Evolutionary conservation across 495 filamentous ascomycete genomes (phyloP).

Genomic region (Tuber brumale): DNA sequence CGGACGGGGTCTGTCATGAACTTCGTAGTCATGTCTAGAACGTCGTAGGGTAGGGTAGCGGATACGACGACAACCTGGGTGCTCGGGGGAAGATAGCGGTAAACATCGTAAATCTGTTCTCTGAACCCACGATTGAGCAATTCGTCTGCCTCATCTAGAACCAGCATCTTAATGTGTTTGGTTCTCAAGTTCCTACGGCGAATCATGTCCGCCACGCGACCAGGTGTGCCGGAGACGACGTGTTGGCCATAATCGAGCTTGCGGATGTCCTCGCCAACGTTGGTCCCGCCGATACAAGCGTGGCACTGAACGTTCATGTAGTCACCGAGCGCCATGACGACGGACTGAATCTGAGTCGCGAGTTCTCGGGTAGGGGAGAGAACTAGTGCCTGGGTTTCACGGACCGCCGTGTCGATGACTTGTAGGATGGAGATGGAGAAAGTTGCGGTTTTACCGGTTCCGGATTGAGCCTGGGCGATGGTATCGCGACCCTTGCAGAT

Average conservation of each 20-base stretch:
- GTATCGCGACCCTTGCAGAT: constrained; percentile 98
- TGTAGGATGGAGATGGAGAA: constrained; percentile 98
- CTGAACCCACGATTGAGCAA: constrained; percentile 85
- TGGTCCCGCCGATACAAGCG: constrained; percentile 96
- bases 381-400: constrained; percentile 88
- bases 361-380: constrained; percentile 97
- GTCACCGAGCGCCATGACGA: constrained; percentile 93
- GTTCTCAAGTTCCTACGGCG: constrained; percentile 89
- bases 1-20: constrained; percentile 99
- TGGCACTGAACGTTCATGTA: constrained; percentile 99
- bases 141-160: constrained; percentile 96
- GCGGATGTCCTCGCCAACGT: constrained; percentile 93
- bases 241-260: constrained; percentile 96
- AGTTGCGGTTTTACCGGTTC: constrained; percentile 97
- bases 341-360: constrained; percentile 94
- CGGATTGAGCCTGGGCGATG: constrained; percentile 98
- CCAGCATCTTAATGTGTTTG: constrained; percentile 96
- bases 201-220: constrained; percentile 98
- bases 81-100: constrained; percentile 87
- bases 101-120: constrained; percentile 99
- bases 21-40: constrained; percentile 98
- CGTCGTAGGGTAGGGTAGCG: constrained; percentile 94
- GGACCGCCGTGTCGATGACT: constrained; percentile 76
- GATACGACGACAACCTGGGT: constrained; percentile 98
- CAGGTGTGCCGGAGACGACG: constrained; percentile 91